These are phyloP conservation scores for Chlamydomonas incerta DNA, from an alignment of 139 green algal genomes.

Conservation along the genomic window DNA sequence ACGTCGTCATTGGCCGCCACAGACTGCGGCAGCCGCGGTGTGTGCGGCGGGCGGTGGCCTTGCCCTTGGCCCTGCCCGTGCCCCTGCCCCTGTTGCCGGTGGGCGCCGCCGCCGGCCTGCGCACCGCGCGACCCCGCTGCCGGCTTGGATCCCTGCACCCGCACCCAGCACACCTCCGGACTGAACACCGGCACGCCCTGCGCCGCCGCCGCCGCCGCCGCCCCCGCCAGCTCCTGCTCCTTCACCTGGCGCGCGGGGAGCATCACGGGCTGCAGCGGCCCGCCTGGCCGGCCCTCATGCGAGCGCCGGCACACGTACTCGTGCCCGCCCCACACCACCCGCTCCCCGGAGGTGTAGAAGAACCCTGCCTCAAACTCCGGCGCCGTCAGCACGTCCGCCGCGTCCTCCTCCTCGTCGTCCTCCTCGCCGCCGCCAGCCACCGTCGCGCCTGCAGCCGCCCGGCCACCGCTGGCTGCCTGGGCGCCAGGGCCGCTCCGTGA, in stretches of 20 bases:
- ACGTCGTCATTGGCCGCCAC: neutral
- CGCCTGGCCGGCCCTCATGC: neutral
- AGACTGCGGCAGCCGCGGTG: neutral
- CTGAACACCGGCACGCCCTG: neutral
- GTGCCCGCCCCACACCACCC: neutral
- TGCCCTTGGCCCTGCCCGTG: neutral
- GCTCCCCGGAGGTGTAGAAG: neutral
- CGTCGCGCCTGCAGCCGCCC: no score
- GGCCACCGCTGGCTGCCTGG: no score
- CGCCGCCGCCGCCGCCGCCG: no score
- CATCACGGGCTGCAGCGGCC: neutral
- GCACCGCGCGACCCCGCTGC: no score
- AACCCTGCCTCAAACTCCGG: slow-evolving; percentile 7
- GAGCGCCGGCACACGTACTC: slow-evolving; percentile 6
- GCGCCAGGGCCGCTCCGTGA: no score
- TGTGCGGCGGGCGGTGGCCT: no score
- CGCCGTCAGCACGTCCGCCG: neutral
- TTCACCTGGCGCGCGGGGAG: neutral
- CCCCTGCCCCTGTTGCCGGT: neutral
- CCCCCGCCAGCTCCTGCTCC: no score
- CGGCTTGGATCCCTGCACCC: no score
- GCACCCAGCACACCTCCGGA: neutral
- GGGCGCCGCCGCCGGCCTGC: no score
- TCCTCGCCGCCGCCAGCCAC: neutral
- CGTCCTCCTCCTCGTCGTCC: neutral